Conservation (phyloP, 2,329 filamentous ascomycete genomes). For the Fonsecaea pedrosoi region DNA sequence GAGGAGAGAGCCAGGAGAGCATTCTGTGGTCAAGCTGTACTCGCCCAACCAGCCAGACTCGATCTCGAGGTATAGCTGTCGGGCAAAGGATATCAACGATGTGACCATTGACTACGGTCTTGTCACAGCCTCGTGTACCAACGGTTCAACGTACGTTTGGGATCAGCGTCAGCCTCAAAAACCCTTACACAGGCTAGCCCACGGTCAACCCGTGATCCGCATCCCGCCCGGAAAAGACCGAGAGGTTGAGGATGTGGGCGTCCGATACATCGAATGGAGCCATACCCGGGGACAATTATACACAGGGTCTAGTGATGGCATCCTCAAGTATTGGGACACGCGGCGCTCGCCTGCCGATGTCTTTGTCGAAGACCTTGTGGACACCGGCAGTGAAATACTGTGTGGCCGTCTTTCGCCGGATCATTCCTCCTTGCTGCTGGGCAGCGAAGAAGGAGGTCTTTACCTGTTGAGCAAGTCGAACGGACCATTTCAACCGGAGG, state of each 20-base stretch:
- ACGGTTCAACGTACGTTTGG: constrained; percentile 67
- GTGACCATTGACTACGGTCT: constrained; percentile 60
- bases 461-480: constrained; percentile 54
- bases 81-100: constrained; percentile 67
- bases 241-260: constrained; percentile 63
- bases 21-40: constrained; percentile 61
- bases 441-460: constrained; percentile 63
- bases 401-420: constrained; percentile 64
- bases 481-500: constrained; percentile 1
- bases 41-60: constrained; percentile 49
- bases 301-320: constrained; percentile 67
- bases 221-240: constrained; percentile 48
- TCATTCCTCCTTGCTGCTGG: constrained; percentile 61
- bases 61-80: constrained; percentile 60
- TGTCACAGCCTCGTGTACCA: constrained; percentile 65
- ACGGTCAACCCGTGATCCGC: constrained; percentile 59
- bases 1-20: constrained; percentile 43
- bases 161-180: constrained; percentile 57
- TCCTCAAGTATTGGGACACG: constrained; percentile 67
- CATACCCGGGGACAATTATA: constrained; percentile 59
- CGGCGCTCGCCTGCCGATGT: constrained; percentile 59
- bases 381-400: constrained; percentile 62
- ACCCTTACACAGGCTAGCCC: constrained; percentile 58
- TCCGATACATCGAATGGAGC: constrained; percentile 65
- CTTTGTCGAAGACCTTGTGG: constrained; percentile 58